A percentile compares a stretch with the other conserved stretches of the same genome.
Evolutionary conservation across 441 rosid species (phyloP).

Genomic region (Viola pubescens): DNA sequence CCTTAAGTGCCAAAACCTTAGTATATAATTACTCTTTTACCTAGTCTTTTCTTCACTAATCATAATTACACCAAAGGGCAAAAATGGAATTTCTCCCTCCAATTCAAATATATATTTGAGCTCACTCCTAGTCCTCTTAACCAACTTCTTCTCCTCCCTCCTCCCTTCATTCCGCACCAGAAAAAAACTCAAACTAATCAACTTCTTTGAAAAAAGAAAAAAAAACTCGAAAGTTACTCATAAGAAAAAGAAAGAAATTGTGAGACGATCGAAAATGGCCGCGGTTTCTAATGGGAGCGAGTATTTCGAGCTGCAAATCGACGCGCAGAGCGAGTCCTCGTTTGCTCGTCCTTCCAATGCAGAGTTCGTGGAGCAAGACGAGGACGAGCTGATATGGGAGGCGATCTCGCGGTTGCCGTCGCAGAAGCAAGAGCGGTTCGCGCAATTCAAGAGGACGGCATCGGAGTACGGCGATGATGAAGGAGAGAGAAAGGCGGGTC

Average conservation of each 20-base stretch:
- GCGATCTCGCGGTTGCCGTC: slow-evolving; percentile 72
- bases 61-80: too few relatives aligned
- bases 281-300: slow-evolving; percentile 71
- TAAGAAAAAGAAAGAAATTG: not conserved
- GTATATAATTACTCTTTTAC: too few relatives aligned
- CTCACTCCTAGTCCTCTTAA: not conserved
- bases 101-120: too few relatives aligned
- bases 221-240: not conserved
- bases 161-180: not conserved
- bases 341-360: slow-evolving; percentile 66
- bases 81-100: too few relatives aligned
- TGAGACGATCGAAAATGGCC: slow-evolving; percentile 22
- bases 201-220: too few relatives aligned
- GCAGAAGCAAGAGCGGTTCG: slow-evolving; percentile 39
- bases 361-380: slow-evolving; percentile 55
- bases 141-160: not conserved
- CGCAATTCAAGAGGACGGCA: slow-evolving; percentile 32
- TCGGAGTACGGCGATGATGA: slow-evolving; percentile 19
- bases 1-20: too few relatives aligned
- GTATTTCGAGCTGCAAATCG: slow-evolving; percentile 62
- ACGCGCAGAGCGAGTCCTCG: slow-evolving; percentile 27
- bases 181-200: not conserved
- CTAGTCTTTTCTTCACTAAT: too few relatives aligned
- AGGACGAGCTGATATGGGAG: slow-evolving; percentile 74
- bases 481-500: slow-evolving; percentile 8